A percentile compares a stretch with the other conserved stretches of the same genome.
These are phyloP conservation scores for Coemansia sp. DNA, from an alignment of 192 early-diverging fungal species.

Conservation along the genomic window DNA sequence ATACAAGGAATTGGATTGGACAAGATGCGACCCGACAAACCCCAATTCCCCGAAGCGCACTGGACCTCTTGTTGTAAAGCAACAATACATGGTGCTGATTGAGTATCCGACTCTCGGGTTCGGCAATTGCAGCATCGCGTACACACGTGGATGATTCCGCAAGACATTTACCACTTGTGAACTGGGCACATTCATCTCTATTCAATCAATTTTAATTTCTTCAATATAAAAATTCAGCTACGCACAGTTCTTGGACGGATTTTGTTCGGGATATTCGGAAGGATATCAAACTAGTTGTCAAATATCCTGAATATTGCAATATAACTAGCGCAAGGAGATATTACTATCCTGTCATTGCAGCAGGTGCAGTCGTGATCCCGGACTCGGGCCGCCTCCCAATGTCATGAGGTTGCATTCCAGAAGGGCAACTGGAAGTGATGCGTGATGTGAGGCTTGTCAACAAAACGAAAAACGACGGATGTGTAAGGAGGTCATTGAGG, in stretches of 20 bases:
- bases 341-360: not conserved
- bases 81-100: constrained; percentile 2
- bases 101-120: constrained; percentile 2
- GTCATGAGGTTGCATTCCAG: not conserved
- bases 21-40: not conserved
- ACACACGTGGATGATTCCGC: not conserved
- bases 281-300: not conserved
- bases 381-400: not conserved
- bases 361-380: not conserved
- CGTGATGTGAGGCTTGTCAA: not conserved
- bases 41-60: not conserved
- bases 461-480: too few relatives aligned
- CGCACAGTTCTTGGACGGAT: not conserved
- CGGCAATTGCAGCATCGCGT: constrained; percentile 1
- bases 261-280: not conserved
- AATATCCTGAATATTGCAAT: not conserved
- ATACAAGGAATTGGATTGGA: constrained; percentile 1
- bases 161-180: not conserved
- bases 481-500: not conserved
- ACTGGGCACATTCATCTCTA: too few relatives aligned
- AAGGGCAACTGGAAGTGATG: not conserved
- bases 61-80: not conserved
- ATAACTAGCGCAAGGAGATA: not conserved
- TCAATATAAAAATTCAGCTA: not conserved
- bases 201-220: too few relatives aligned